phyloP scores from a whole-genome alignment of 2,329 filamentous ascomycete genomes.

The Aureobasidium namibiae region DNA sequence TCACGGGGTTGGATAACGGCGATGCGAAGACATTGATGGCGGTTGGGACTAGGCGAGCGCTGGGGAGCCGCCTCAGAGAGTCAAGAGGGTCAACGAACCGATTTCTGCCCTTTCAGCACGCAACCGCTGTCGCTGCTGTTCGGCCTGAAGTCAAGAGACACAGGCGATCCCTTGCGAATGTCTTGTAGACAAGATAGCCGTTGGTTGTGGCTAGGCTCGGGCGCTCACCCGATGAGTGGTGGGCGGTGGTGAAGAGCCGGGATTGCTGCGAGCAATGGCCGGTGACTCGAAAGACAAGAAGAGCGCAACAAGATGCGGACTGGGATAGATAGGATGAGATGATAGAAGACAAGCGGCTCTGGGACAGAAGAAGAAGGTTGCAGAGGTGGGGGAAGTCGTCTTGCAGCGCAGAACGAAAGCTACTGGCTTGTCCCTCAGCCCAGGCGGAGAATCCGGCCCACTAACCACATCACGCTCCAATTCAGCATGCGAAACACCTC shows the following conservation, averaged over 20 bases:
- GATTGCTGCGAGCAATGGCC: conserved; percentile 2
- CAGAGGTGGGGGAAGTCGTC: conserved; percentile 6
- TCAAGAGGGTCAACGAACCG: conserved; percentile 7
- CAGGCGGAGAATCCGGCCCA: conserved; percentile 11
- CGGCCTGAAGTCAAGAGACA: not conserved
- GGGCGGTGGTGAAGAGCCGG: conserved; percentile 4
- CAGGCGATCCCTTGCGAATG: not conserved
- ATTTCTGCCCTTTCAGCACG: not conserved
- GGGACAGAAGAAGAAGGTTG: not conserved
- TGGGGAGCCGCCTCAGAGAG: conserved; percentile 4
- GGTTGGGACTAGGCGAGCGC: conserved; percentile 9
- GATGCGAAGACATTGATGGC: conserved; percentile 10
- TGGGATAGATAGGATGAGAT: conserved; percentile 2
- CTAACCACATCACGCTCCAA: conserved; percentile 11
- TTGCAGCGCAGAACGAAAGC: conserved; percentile 5
- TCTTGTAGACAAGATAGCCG: not conserved
- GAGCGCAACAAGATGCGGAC: not conserved
- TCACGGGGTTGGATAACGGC: not conserved
- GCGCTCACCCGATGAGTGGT: conserved; percentile 6
- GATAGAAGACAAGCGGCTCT: not conserved
- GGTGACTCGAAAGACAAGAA: conserved; percentile 1
- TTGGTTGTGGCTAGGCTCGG: not conserved
- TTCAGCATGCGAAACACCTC: conserved; percentile 10
- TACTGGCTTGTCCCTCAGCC: not conserved
- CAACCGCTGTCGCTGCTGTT: not conserved